Conservation (phyloP, 306 rosid genomes). For the Amphicarpaea edgeworthii region DNA sequence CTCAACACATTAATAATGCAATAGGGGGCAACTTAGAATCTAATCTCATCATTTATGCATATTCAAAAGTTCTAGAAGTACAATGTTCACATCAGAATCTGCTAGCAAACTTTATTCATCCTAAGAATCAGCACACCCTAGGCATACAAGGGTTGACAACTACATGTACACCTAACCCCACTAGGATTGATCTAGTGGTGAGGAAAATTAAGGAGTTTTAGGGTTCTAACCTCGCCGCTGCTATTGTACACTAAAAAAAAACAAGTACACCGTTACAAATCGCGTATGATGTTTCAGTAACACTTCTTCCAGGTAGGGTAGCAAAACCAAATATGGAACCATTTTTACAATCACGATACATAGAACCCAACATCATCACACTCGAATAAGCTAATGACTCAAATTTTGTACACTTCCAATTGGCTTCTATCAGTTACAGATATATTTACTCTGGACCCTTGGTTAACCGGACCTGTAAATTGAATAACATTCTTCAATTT, state of each 20-base stretch:
- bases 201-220: too few species aligned
- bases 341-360: neutral
- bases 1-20: too few species aligned
- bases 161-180: neutral
- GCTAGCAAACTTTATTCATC: neutral
- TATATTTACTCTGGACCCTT: slow-evolving; percentile 5
- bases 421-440: neutral
- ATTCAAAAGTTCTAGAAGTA: slow-evolving; percentile 10
- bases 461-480: slow-evolving; percentile 34
- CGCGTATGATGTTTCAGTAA: slow-evolving; percentile 3
- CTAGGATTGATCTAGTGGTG: too few species aligned
- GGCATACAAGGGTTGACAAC: neutral
- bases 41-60: neutral
- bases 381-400: neutral
- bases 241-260: neutral
- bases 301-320: neutral
- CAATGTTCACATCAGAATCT: neutral
- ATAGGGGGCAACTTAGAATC: neutral
- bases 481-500: slow-evolving; percentile 21
- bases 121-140: neutral
- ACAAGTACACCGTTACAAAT: slow-evolving; percentile 16
- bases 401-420: neutral
- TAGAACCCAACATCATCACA: neutral
- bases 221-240: too few species aligned
- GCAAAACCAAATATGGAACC: neutral